A percentile compares a stretch with the other conserved stretches of the same genome.
These are phyloP conservation scores for Aspergillus sparsus DNA, from an alignment of 495 filamentous ascomycete species.

Conservation along the genomic window DNA sequence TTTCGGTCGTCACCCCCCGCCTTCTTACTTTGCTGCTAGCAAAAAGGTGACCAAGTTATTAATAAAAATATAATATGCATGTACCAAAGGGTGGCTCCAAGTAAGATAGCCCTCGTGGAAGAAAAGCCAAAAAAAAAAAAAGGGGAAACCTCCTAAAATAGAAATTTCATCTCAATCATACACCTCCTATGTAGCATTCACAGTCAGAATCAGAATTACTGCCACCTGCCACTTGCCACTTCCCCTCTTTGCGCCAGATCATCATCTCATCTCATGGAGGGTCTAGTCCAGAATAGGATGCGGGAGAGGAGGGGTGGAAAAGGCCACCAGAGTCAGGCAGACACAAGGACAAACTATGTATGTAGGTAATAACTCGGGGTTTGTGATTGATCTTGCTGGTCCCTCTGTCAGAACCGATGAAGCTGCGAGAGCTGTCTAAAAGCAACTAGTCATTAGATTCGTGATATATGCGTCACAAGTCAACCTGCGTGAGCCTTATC, in stretches of 20 bases:
- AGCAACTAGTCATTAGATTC: conserved; percentile 21
- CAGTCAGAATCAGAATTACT: not conserved
- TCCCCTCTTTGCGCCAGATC: not conserved
- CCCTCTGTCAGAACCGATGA: conserved; percentile 2
- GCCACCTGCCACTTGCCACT: not conserved
- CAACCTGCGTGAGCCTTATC: conserved; percentile 16
- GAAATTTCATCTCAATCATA: not conserved
- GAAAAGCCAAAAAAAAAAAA: not conserved
- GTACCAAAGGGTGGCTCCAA: not conserved
- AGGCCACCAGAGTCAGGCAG: not conserved
- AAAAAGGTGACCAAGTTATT: too few species aligned
- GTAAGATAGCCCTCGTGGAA: too few species aligned
- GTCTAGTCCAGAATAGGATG: not conserved
- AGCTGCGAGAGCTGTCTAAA: conserved; percentile 9
- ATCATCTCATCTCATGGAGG: not conserved
- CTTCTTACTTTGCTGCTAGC: too few species aligned
- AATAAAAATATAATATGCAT: too few species aligned
- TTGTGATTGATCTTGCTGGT: conserved; percentile 8
- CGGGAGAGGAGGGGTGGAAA: not conserved
- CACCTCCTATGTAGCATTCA: not conserved
- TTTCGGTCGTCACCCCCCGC: not conserved
- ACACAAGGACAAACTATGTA: not conserved
- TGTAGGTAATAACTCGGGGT: not conserved
- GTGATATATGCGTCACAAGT: conserved; percentile 18
- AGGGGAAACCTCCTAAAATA: not conserved